Evolutionary conservation across 192 early-diverging fungal species (phyloP), one percentile per base, ranked within the genome.

Genomic region (Rhizoclosmatium sp.): DNA sequence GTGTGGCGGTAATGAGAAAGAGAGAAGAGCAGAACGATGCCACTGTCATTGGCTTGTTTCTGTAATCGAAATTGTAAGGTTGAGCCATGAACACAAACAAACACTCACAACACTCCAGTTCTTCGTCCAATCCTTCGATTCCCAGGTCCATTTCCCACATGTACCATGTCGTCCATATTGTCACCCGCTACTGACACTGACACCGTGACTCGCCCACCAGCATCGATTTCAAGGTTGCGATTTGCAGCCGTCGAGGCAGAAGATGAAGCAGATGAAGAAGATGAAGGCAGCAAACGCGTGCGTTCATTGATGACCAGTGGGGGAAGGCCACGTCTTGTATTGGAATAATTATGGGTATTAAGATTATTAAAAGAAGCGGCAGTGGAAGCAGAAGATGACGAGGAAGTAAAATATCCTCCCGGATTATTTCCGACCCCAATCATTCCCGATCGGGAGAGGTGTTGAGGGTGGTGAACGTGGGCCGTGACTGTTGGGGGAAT

Each of bases 211-310:
- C 70, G 10, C 21, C 67, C 67, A 19, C 70, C 70, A 12, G 70
- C 70, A 19, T 72, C 70, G 39, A 72, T 72, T 45, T 72, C 70
- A 51, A 72, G 2, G 47, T 69, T 69, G 46, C 68, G 14, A 10
- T 14, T 39, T 14, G 64, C 64, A 16, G 39, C n/a, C 40, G n/a
- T 40, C 4, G 9, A 42, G 14, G 9, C 14, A 69, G 4, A 10
- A 9, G n/a, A 10, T 7, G 10, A 10, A 21, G 10, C 21, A 65
- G 12, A 10, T 10, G 7, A 10, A 5, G 23, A 10, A 65, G 7
- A 10, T 9, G 67, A 47, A 69, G 10, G 5, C 67, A 69, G 23
- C 46, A 69, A 69, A 69, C 44, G 67, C 41, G 41, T 69, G 7
- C 67, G n/a, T 23, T 69, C 67, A 9, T 7, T 23, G 21, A 40